A percentile compares a stretch with the other conserved stretches of the same genome.
These are phyloP conservation scores for Diaporthe ilicicola DNA, from an alignment of 2,329 filamentous ascomycete genomes.

Conservation along the genomic window DNA sequence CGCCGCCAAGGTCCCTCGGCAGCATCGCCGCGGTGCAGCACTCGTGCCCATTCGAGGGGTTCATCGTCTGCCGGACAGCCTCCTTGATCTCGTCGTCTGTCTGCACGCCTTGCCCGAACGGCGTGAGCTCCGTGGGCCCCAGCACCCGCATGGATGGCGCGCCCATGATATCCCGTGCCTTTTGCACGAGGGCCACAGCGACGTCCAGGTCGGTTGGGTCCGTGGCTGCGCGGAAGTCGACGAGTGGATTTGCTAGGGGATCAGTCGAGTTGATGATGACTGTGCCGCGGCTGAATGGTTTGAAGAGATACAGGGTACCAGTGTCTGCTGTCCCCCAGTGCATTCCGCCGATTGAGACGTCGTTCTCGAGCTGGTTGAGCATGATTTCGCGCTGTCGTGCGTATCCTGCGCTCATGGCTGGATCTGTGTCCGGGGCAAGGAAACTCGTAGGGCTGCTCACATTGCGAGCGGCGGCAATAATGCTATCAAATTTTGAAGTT, in stretches of 20 bases:
- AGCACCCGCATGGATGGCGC: constrained; percentile 2
- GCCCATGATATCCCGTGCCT: background rate
- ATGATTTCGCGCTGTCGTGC: background rate
- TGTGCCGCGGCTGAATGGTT: constrained; percentile 50
- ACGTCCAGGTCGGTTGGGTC: constrained; percentile 49
- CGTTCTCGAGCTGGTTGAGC: background rate
- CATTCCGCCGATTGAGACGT: background rate
- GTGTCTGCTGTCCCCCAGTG: constrained; percentile 44
- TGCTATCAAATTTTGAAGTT: background rate
- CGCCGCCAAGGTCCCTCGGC: background rate
- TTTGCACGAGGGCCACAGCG: constrained; percentile 45
- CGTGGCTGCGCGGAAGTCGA: constrained; percentile 49
- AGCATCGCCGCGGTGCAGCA: background rate
- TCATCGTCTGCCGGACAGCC: background rate
- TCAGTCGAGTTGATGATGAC: constrained; percentile 48
- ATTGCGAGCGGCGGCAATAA: background rate
- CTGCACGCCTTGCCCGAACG: background rate
- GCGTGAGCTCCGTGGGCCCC: background rate
- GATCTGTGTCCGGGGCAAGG: background rate
- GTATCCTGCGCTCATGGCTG: background rate
- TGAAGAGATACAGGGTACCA: constrained; percentile 45
- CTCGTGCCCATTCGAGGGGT: background rate
- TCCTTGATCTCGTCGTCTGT: background rate
- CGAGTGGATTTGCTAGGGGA: constrained; percentile 44
- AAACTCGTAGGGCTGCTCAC: background rate